Evolutionary conservation across 2,329 filamentous ascomycete species (phyloP).

Genomic region (Cladophialophora exuberans): DNA sequence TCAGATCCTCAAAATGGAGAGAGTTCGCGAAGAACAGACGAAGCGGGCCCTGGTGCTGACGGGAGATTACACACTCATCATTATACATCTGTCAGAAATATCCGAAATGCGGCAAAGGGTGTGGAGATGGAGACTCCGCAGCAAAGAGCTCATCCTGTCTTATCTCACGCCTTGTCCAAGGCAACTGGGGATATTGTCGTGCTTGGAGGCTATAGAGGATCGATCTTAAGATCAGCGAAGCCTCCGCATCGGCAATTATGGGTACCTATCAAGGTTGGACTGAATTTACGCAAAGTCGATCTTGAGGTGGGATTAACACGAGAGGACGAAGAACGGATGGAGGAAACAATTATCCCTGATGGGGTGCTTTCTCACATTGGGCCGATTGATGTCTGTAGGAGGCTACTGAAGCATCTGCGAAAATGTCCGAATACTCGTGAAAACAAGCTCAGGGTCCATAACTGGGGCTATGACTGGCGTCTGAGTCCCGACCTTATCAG

Average conservation of each 20-base stretch:
- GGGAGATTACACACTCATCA: conserved; percentile 1
- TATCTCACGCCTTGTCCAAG: conserved; percentile 65
- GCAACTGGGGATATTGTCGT: conserved; percentile 85
- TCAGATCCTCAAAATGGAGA: background rate
- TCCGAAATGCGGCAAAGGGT: conserved; percentile 12
- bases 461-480: conserved; percentile 96
- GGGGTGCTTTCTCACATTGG: conserved; percentile 93
- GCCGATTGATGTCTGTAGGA: conserved; percentile 83
- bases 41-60: background rate
- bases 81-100: conserved; percentile 17
- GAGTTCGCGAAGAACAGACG: background rate
- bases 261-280: conserved; percentile 89
- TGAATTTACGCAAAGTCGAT: conserved; percentile 90
- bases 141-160: conserved; percentile 47
- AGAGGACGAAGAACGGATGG: conserved; percentile 82
- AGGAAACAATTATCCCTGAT: conserved; percentile 78
- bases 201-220: conserved; percentile 88
- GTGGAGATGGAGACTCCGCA: conserved; percentile 32
- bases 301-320: conserved; percentile 81
- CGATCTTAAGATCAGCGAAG: conserved; percentile 81
- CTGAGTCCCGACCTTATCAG: conserved; percentile 79
- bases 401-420: conserved; percentile 76
- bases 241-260: conserved; percentile 84
- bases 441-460: conserved; percentile 76
- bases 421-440: conserved; percentile 72